Conservation (phyloP, 257 asterid species). For the Capsicum baccatum region DNA sequence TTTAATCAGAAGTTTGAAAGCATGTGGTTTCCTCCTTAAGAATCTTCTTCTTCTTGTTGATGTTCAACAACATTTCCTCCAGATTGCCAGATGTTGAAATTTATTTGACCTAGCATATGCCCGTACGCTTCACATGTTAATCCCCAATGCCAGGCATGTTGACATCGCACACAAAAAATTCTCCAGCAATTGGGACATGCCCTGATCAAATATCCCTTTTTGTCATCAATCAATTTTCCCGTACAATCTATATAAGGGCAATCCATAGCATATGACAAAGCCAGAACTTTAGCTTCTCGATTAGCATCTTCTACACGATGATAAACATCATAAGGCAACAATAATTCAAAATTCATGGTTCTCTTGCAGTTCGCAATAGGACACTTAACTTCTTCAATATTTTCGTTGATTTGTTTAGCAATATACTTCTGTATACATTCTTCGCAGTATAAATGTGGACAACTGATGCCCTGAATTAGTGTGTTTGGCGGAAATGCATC, state of each 20-base stretch:
- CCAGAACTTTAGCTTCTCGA: neutral
- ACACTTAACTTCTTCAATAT: neutral
- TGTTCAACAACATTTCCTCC: neutral
- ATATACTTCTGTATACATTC: constrained; percentile 23
- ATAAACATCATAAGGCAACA: neutral
- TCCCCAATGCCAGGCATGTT: constrained; percentile 25
- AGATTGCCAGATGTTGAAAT: neutral
- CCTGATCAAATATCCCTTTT: neutral
- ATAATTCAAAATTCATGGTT: neutral
- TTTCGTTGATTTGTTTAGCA: neutral
- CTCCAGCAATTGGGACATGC: constrained; percentile 29
- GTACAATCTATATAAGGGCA: neutral
- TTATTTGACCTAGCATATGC: too few species aligned
- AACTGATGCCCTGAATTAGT: neutral
- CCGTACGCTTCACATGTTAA: neutral
- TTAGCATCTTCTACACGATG: fast-evolving
- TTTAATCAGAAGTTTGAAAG: neutral
- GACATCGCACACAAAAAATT: constrained; percentile 16
- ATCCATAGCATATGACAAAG: neutral
- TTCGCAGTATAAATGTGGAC: constrained; percentile 20
- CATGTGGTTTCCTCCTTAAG: neutral
- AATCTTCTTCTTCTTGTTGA: neutral
- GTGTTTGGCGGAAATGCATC: constrained; percentile 11
- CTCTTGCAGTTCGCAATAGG: constrained; percentile 27
- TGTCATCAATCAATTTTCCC: neutral